A percentile compares a stretch with the other conserved stretches of the same genome.
phyloP scores from a whole-genome alignment of 164 flowering plant species.

The Santalum album region DNA sequence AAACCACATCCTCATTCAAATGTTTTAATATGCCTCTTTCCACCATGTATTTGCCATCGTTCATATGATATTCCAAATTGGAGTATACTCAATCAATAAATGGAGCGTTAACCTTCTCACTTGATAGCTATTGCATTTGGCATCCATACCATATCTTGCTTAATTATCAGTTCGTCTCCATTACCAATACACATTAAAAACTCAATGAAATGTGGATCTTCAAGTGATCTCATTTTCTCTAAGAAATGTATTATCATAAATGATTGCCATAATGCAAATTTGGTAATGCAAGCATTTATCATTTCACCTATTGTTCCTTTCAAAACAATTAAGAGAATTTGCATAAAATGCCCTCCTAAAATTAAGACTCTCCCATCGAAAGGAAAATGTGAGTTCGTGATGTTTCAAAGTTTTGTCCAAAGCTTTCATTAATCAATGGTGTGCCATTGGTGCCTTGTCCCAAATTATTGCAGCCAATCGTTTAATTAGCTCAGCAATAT shows the following conservation, averaged over 20 bases:
- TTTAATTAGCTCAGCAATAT: background rate
- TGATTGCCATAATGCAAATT: background rate
- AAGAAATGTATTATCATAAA: background rate
- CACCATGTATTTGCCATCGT: too few species aligned
- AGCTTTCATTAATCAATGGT: background rate
- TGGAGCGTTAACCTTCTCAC: background rate
- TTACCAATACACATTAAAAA: conserved; percentile 11
- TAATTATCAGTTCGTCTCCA: background rate
- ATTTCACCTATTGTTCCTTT: background rate
- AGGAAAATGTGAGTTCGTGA: background rate
- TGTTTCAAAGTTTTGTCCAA: conserved; percentile 2
- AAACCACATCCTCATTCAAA: too few species aligned
- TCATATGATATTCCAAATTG: too few species aligned
- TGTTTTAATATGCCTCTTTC: too few species aligned
- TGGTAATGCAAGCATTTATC: background rate
- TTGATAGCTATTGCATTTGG: background rate
- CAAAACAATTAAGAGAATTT: conserved; percentile 2
- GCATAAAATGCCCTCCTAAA: conserved; percentile 9
- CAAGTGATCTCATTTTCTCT: conserved; percentile 6
- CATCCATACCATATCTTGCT: conserved; percentile 2
- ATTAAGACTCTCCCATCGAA: conserved; percentile 8
- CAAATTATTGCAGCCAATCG: background rate
- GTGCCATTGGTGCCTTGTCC: conserved; percentile 13
- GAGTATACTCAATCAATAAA: background rate
- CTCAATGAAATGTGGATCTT: background rate